phyloP scores from a whole-genome alignment of 331 rosid species.

The Stylosanthes scabra region DNA sequence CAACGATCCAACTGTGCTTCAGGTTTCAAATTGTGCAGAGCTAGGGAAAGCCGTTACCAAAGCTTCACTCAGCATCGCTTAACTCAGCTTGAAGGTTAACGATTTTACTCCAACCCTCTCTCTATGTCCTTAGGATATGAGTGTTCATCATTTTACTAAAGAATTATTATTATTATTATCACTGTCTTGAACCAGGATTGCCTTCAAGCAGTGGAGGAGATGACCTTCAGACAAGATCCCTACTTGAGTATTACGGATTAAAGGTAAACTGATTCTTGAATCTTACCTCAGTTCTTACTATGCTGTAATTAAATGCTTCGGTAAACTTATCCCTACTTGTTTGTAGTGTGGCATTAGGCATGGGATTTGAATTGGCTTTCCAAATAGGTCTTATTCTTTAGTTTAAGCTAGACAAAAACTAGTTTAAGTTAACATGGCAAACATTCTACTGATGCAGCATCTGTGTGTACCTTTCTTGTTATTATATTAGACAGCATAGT shows the following conservation, averaged over 20 bases:
- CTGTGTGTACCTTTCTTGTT: background rate
- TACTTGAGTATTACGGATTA: conserved; percentile 85
- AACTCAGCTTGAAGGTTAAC: conserved; percentile 72
- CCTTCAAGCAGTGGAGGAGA: conserved; percentile 91
- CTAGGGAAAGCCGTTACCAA: conserved; percentile 57
- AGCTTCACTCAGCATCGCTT: conserved; percentile 65
- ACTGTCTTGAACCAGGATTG: conserved; percentile 59
- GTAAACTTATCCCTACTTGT: background rate
- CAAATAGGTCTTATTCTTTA: conserved; percentile 3
- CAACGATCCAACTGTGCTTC: conserved; percentile 58
- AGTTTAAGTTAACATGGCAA: conserved; percentile 27
- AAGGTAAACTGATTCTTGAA: conserved; percentile 66
- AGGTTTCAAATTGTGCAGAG: conserved; percentile 52
- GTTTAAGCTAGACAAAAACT: conserved; percentile 26
- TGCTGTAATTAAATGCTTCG: background rate
- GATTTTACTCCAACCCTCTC: background rate
- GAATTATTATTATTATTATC: background rate
- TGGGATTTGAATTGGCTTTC: background rate
- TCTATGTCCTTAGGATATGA: background rate
- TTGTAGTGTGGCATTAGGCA: conserved; percentile 7
- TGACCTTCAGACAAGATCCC: conserved; percentile 81
- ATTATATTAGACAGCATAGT: background rate
- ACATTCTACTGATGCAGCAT: conserved; percentile 14
- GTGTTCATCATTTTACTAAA: background rate
- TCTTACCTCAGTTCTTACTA: conserved; percentile 13